phyloP scores from a whole-genome alignment of 2,329 filamentous ascomycete genomes.

The Diaporthe caulivora region DNA sequence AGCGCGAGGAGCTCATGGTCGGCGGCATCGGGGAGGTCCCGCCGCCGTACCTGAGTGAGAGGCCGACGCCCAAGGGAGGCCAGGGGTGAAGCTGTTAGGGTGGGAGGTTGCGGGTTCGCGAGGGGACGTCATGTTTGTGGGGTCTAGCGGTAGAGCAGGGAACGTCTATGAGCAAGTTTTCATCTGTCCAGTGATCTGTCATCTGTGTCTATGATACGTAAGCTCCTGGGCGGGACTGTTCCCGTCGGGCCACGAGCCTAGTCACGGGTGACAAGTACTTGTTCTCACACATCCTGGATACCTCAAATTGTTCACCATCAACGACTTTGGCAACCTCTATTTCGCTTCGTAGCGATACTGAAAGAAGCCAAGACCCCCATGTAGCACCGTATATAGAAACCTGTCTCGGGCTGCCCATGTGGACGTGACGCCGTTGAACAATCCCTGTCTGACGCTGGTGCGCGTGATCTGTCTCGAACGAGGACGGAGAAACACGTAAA shows the following conservation, averaged over 20 bases:
- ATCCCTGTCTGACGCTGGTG: slow-evolving; percentile 21
- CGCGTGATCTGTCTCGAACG: slow-evolving; percentile 3
- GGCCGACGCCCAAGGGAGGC: slow-evolving; percentile 26
- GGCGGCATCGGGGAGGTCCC: slow-evolving; percentile 48
- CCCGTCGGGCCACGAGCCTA: neutral
- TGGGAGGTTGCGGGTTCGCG: neutral
- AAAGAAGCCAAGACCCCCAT: neutral
- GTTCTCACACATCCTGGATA: neutral
- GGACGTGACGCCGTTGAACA: slow-evolving; percentile 8
- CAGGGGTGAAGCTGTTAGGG: neutral
- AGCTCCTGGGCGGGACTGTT: neutral
- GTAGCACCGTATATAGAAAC: neutral
- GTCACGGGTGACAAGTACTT: no score
- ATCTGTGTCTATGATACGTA: neutral
- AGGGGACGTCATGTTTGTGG: slow-evolving; percentile 49
- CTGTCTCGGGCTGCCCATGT: slow-evolving; percentile 31
- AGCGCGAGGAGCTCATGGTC: slow-evolving; percentile 48
- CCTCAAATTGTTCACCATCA: neutral
- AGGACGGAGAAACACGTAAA: slow-evolving; percentile 10
- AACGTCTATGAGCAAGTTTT: neutral
- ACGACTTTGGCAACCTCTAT: neutral
- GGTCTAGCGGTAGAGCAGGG: neutral
- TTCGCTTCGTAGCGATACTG: slow-evolving; percentile 15
- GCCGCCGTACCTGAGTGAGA: slow-evolving; percentile 46
- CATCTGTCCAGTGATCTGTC: neutral